These are phyloP conservation scores for Beauveria rudraprayagi DNA, from an alignment of 2,329 filamentous ascomycete species.

Conservation along the genomic window DNA sequence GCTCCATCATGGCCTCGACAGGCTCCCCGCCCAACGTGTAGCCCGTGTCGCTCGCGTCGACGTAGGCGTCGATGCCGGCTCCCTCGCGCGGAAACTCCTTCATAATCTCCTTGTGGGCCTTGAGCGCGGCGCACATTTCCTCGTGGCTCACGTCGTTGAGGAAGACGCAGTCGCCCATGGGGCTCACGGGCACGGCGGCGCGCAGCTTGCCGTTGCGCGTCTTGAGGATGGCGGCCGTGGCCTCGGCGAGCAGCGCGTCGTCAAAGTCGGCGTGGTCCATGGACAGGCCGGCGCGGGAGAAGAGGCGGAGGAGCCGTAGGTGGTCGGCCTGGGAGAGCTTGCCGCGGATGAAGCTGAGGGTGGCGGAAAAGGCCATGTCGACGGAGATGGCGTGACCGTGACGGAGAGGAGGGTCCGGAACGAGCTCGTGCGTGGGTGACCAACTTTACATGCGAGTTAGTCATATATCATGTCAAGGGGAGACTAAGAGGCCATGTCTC, in stretches of 20 bases:
- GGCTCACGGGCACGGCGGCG: constrained; percentile 56
- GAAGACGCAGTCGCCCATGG: constrained; percentile 59
- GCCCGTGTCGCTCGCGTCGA: constrained; percentile 62
- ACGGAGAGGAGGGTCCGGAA: constrained; percentile 58
- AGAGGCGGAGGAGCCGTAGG: constrained; percentile 53
- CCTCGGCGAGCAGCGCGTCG: constrained; percentile 55
- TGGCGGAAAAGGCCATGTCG: constrained; percentile 69
- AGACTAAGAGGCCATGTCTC: constrained; percentile 17
- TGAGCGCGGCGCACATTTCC: constrained; percentile 54
- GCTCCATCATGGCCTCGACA: constrained; percentile 12
- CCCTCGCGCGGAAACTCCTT: constrained; percentile 55
- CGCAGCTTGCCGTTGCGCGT: constrained; percentile 62
- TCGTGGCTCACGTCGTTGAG: constrained; percentile 56
- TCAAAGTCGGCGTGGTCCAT: constrained; percentile 65
- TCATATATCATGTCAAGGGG: background rate
- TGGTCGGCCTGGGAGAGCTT: constrained; percentile 54
- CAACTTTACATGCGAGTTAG: constrained; percentile 34
- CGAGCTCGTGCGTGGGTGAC: constrained; percentile 64
- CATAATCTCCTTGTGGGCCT: constrained; percentile 56
- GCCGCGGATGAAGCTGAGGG: constrained; percentile 55
- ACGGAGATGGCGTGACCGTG: constrained; percentile 69
- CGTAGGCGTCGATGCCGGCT: constrained; percentile 59
- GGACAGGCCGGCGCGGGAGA: constrained; percentile 61
- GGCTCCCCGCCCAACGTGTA: constrained; percentile 31
- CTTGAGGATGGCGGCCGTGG: constrained; percentile 60